Base-by-base conservation (phyloP, 805 yeast species). In the Kluyveromyces dobzhanskii region DNA sequence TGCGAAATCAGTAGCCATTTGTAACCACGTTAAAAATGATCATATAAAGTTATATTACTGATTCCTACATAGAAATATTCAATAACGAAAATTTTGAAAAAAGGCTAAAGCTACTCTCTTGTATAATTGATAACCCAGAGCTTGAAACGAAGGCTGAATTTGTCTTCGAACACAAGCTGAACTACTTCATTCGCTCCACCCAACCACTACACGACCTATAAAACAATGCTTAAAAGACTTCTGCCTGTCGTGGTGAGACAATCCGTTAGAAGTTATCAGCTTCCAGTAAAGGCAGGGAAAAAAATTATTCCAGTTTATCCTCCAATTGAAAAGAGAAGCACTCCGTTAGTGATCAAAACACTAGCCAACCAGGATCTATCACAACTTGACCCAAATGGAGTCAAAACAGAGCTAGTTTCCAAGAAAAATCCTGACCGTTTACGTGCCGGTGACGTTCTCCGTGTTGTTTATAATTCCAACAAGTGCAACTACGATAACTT, bases 361-460 rank as follows among this genome's bases (percentile, higher is more conserved):
- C 26, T 56, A 4, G 38, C 59, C 2, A 39, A 44, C 8, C 32
- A 69, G 40, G 73, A 75, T 47, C 71, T 81, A 44, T 59, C 62
- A 25, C 72, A 69, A 47, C 72, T 82, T 44, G 97, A 88, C 57
- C 81, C 86, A 13, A 65, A 73, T 3, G 92, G 90, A 4, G 65
- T 69, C 64, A 81, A 84, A 61, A 66, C 78, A 36, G 66, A 69
- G 17, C 59, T 81, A 34, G 62, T 85, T 23, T 64, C 70, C 40
- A 64, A 66, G 21, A 46, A 56, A 17, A 67, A 69, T 38, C 62
- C 72, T 6, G 70, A 70, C 17, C 64, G 73, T 41, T 65, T 88
- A 23, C 71, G 85, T 40, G 73, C 94, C 0, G 97, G 95, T 11
- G 97, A 88, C 56, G 69, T 85, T 21, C 76, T 88, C 28, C 75